phyloP scores from a whole-genome alignment of 2,329 filamentous ascomycete genomes.

The Stagonosporopsis chrysanthemi region DNA sequence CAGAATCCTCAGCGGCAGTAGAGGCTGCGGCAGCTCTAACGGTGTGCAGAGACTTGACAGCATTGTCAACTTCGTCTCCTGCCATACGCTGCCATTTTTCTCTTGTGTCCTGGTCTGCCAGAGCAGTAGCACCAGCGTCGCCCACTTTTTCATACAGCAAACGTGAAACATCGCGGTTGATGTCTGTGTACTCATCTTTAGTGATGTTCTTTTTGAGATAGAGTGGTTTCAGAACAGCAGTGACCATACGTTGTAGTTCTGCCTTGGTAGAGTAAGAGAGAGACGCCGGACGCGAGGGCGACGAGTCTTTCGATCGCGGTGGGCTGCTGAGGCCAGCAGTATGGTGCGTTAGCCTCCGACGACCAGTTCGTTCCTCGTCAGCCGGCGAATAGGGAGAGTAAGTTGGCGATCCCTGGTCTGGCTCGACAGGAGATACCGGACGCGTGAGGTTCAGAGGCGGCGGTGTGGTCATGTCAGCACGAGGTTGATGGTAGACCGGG shows the following conservation, averaged over 20 bases:
- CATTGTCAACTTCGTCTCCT: constrained; percentile 77
- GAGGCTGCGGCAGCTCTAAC: constrained; percentile 25
- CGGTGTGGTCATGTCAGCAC: constrained; percentile 71
- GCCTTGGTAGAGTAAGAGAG: constrained; percentile 86
- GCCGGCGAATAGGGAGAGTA: constrained; percentile 71
- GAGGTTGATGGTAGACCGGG: constrained; percentile 71
- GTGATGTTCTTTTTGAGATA: constrained; percentile 82
- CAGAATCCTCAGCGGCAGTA: constrained; percentile 38
- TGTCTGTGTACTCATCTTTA: constrained; percentile 88
- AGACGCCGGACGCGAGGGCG: constrained; percentile 67
- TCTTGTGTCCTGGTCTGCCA: constrained; percentile 70
- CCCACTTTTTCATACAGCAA: constrained; percentile 78
- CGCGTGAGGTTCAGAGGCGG: constrained; percentile 65
- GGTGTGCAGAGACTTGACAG: constrained; percentile 58
- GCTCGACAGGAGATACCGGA: constrained; percentile 65
- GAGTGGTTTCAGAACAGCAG: constrained; percentile 79
- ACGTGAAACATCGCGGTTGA: constrained; percentile 88
- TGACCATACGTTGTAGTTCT: constrained; percentile 88
- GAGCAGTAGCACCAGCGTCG: constrained; percentile 54
- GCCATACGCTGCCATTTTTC: constrained; percentile 79
- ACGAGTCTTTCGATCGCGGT: constrained; percentile 66
- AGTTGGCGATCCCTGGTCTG: constrained; percentile 66
- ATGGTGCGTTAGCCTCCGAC: constrained; percentile 39
- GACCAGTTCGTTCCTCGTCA: constrained; percentile 50
- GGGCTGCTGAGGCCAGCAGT: constrained; percentile 50